Conservation (phyloP, 2,329 filamentous ascomycete genomes). For the Sporothrix curviconia region DNA sequence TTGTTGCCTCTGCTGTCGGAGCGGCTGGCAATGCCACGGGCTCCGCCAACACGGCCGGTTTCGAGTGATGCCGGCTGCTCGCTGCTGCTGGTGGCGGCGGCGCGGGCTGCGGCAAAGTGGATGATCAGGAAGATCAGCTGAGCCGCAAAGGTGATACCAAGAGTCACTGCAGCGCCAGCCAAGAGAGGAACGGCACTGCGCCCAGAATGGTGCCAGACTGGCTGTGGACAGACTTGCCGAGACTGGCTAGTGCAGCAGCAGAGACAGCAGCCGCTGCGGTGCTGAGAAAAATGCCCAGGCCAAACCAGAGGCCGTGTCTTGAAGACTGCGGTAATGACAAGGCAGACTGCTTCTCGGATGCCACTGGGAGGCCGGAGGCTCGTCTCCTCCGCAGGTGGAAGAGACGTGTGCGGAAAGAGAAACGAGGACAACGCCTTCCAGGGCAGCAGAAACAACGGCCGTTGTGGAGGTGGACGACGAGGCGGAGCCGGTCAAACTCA, state of each 20-base stretch:
- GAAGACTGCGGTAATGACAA: background rate
- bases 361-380: constrained; percentile 9
- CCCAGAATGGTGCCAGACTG: constrained; percentile 29
- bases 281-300: constrained; percentile 34
- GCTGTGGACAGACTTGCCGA: constrained; percentile 29
- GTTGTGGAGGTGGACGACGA: constrained; percentile 28
- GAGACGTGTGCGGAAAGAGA: constrained; percentile 29
- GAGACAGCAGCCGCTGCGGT: constrained; percentile 40
- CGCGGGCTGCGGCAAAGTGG: constrained; percentile 36
- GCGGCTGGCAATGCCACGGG: background rate
- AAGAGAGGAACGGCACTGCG: constrained; percentile 32
- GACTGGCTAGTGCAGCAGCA: constrained; percentile 36
- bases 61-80: constrained; percentile 13
- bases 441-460: constrained; percentile 32
- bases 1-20: constrained; percentile 3
- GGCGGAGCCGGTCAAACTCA: constrained; percentile 24
- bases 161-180: constrained; percentile 37
- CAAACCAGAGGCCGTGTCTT: constrained; percentile 31
- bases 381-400: constrained; percentile 25
- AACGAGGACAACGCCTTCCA: constrained; percentile 33
- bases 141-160: constrained; percentile 39
- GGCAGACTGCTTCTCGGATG: constrained; percentile 7
- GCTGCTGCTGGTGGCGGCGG: constrained; percentile 25
- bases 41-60: background rate
- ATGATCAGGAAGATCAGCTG: constrained; percentile 45